These are phyloP conservation scores for Tetrastigma voinierianum DNA, from an alignment of 164 flowering plant species.

Conservation along the genomic window DNA sequence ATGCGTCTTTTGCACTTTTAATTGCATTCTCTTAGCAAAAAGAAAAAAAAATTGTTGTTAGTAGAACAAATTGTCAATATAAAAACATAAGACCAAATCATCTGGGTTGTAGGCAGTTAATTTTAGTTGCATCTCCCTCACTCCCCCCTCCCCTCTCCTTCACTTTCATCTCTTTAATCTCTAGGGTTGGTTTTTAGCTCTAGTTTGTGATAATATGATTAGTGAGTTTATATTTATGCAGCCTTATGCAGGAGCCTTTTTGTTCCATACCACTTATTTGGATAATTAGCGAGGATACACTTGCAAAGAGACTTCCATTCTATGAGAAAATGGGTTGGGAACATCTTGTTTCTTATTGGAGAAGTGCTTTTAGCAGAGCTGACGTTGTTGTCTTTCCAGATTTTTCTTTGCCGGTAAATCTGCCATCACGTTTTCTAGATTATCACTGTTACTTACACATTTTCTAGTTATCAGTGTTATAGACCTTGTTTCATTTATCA, in stretches of 20 bases:
- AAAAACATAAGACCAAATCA: too few relatives aligned
- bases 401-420: slow-evolving; percentile 72
- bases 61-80: too few relatives aligned
- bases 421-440: slow-evolving; percentile 4
- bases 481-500: slow-evolving; percentile 12
- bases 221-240: slow-evolving; percentile 81
- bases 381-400: slow-evolving; percentile 81
- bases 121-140: too few relatives aligned
- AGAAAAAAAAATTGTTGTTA: too few relatives aligned
- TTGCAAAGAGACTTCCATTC: slow-evolving; percentile 66
- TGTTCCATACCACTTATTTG: slow-evolving; percentile 86
- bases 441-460: neutral
- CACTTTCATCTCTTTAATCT: too few relatives aligned
- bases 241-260: slow-evolving; percentile 99
- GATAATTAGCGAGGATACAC: slow-evolving; percentile 85
- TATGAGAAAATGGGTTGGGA: slow-evolving; percentile 69
- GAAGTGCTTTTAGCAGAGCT: slow-evolving; percentile 70
- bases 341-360: slow-evolving; percentile 73
- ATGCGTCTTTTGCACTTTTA: too few relatives aligned
- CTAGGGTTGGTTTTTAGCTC: neutral
- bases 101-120: too few relatives aligned
- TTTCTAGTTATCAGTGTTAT: neutral
- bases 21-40: too few relatives aligned
- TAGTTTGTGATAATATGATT: slow-evolving; percentile 20
- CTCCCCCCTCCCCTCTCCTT: too few relatives aligned